Conservation (phyloP, 202 grass and related monocot species). For the Eragrostis tef region DNA sequence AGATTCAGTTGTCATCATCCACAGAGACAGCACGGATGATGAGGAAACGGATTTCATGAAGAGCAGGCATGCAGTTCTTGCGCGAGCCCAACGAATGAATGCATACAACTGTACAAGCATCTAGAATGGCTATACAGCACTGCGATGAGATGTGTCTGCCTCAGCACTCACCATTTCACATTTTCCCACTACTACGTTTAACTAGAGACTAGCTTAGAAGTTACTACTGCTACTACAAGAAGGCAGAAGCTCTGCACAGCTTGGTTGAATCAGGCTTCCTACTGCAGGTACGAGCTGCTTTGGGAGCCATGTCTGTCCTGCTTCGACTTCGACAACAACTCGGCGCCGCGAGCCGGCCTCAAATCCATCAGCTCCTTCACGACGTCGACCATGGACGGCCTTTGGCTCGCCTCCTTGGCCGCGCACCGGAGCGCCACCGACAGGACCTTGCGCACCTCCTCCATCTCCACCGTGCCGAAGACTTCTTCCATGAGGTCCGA, state of each 20-base stretch:
- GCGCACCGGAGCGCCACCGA: constrained; percentile 58
- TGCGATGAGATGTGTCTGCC: neutral
- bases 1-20: neutral
- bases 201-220: neutral
- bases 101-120: neutral
- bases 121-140: neutral
- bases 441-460: constrained; percentile 57
- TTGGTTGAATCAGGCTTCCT: neutral
- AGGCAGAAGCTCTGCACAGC: neutral
- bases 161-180: neutral
- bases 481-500: constrained; percentile 55
- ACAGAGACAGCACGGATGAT: neutral
- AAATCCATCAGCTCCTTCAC: constrained; percentile 58
- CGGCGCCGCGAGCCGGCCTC: neutral
- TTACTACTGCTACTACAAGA: neutral
- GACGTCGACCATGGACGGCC: constrained; percentile 61
- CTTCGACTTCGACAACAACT: constrained; percentile 15
- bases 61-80: neutral
- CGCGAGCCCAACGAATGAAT: neutral
- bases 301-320: neutral
- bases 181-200: neutral
- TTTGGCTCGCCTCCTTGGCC: constrained; percentile 41
- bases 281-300: neutral
- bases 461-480: constrained; percentile 50
- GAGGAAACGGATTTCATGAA: neutral